A percentile compares a stretch with the other conserved stretches of the same genome.
phyloP scores from a whole-genome alignment of 306 rosid species.

The Cicer chorassanicum region DNA sequence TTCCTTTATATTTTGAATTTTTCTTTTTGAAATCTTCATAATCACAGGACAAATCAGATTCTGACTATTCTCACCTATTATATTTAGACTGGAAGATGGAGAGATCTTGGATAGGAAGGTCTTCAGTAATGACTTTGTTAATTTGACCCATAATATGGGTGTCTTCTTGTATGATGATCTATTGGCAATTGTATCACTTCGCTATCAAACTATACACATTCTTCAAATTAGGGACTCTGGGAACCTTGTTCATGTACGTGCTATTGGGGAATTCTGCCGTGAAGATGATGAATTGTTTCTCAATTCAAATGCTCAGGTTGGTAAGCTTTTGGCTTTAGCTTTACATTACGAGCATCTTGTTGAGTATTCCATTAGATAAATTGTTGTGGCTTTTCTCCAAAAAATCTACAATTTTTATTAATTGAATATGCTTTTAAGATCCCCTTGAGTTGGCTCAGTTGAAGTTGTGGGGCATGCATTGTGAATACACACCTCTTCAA shows the following conservation, averaged over 20 bases:
- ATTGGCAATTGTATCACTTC: slow-evolving; percentile 93
- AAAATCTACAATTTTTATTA: background rate
- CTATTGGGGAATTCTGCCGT: slow-evolving; percentile 82
- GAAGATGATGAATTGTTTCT: slow-evolving; percentile 97
- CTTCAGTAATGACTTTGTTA: slow-evolving; percentile 83
- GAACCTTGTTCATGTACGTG: slow-evolving; percentile 79
- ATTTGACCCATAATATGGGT: slow-evolving; percentile 83
- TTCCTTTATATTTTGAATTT: slow-evolving; percentile 23
- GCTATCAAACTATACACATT: slow-evolving; percentile 84
- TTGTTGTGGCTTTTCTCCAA: background rate
- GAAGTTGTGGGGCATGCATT: slow-evolving; percentile 4
- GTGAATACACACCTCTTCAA: slow-evolving; percentile 29
- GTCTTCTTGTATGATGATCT: slow-evolving; percentile 97
- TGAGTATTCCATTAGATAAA: slow-evolving; percentile 13
- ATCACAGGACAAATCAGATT: slow-evolving; percentile 3
- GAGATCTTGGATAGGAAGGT: slow-evolving; percentile 75
- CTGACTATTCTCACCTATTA: slow-evolving; percentile 35
- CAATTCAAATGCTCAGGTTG: slow-evolving; percentile 72
- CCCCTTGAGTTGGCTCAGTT: slow-evolving; percentile 13
- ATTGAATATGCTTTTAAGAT: slow-evolving; percentile 14
- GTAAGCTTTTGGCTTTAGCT: slow-evolving; percentile 43
- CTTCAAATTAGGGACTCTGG: slow-evolving; percentile 94
- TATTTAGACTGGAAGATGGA: slow-evolving; percentile 87
- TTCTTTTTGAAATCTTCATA: background rate
- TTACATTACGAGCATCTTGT: slow-evolving; percentile 5